phyloP scores from a whole-genome alignment of 495 filamentous ascomycete genomes.

The Xylaria venustula region DNA sequence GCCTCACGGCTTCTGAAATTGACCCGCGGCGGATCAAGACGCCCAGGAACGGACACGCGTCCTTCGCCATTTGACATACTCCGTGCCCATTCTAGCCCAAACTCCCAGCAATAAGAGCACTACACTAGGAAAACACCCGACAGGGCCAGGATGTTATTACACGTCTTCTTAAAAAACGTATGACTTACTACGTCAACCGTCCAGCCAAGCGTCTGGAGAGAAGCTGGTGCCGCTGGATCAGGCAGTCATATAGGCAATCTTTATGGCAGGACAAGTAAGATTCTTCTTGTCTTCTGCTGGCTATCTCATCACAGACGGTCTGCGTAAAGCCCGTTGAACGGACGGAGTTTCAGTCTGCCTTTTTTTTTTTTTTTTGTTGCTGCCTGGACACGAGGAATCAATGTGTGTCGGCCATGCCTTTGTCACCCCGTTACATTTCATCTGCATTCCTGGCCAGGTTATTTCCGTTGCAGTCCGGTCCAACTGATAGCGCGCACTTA shows the following conservation, averaged over 20 bases:
- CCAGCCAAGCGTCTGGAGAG: conserved; percentile 6
- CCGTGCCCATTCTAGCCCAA: neutral
- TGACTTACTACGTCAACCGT: conserved; percentile 8
- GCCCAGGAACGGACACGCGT: neutral
- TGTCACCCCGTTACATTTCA: conserved; percentile 3
- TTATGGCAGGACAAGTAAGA: neutral
- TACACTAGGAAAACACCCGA: too few relatives aligned
- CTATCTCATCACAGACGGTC: neutral
- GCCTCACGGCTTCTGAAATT: conserved; percentile 1
- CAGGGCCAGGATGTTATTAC: neutral
- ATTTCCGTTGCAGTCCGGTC: neutral
- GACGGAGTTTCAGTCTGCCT: neutral
- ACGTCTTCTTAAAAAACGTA: neutral
- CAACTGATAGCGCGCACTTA: neutral
- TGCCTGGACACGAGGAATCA: neutral
- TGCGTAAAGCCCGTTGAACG: neutral
- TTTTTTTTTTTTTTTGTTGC: neutral
- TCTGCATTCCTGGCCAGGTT: neutral
- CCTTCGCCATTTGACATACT: neutral
- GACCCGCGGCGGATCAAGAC: neutral
- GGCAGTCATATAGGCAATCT: neutral
- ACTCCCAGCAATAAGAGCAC: neutral
- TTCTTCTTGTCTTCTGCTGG: neutral
- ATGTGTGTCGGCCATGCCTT: neutral
- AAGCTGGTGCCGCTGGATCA: conserved; percentile 5